Base-by-base conservation (phyloP, 2,329 filamentous ascomycete genomes). In the Phyllosticta citriasiana region DNA sequence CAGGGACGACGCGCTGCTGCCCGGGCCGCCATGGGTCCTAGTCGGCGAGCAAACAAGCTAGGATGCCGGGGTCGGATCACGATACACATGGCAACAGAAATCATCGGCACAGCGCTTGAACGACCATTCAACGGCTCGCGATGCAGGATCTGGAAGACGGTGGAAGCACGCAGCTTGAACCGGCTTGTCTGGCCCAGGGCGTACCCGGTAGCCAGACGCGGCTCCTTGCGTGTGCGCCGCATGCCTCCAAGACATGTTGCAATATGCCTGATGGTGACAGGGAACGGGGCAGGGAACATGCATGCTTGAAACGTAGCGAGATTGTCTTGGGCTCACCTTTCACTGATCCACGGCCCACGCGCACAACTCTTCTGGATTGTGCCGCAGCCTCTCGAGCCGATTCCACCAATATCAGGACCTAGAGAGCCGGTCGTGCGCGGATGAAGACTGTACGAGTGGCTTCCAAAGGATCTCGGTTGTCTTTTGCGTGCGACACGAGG, bases 241-340 rank as follows among this genome's bases (percentile, higher is more conserved):
- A 60, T 60, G 58, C 58, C 47, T 54, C 53, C 58, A 60, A 56
- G 59, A 61, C 54, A 61, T 61, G 59, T 61, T 55, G 59, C 59
- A 54, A 57, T 50, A 51, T 22, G 53, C 51, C 57, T 40, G 57
- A 35, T 59, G 57, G 52, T 25, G 27, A 50, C 22, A 54, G 53
- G 55, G 59, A 51, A 57, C 55, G 40, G 27, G 54, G 55, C 54
- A 57, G 54, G 59, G 59, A 22, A 55, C 30, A 40, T 55, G 53
- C 58, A 40, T 61, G 33, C 51, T 47, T 60, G 59, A 57, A 35
- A 55, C 59, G 59, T 61, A 62, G 60, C 60, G 60, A 62, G 50
- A 58, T 62, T 62, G 52, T 24, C 27, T 51, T 33, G 56, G 54
- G 60, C 60, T 62, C 56, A 62, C 60, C 60, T 62, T 19, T 62